phyloP scores from a whole-genome alignment of 768 basidiomycete genomes.

The Leucosporidium scottii region DNA sequence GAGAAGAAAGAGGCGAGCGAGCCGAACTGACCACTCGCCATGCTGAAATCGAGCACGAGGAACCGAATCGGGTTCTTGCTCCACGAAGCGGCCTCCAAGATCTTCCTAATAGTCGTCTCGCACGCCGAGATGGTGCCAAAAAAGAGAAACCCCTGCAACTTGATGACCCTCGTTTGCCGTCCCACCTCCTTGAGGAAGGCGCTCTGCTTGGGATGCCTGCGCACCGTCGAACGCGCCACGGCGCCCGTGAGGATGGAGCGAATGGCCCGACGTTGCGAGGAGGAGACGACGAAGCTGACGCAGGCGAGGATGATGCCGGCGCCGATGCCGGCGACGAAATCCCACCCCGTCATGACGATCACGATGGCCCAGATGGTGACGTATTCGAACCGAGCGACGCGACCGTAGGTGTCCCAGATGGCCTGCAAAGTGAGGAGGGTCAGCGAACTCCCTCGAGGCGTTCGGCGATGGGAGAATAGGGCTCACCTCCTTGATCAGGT shows the following conservation, averaged over 20 bases:
- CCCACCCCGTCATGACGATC: slow-evolving; percentile 82
- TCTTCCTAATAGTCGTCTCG: slow-evolving; percentile 72
- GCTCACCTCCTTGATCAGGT: slow-evolving; percentile 73
- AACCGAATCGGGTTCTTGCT: slow-evolving; percentile 72
- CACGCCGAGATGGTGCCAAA: slow-evolving; percentile 88
- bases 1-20: no score
- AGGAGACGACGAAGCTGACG: slow-evolving; percentile 96
- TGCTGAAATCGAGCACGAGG: slow-evolving; percentile 75
- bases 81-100: slow-evolving; percentile 68
- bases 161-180: slow-evolving; percentile 78
- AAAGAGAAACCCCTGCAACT: slow-evolving; percentile 85
- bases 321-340: slow-evolving; percentile 87
- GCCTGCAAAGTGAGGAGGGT: slow-evolving; percentile 45
- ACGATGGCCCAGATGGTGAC: slow-evolving; percentile 46
- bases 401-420: slow-evolving; percentile 86
- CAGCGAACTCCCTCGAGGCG: not conserved
- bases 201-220: slow-evolving; percentile 68
- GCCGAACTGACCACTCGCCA: slow-evolving; percentile 48
- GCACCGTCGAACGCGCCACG: slow-evolving; percentile 79
- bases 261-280: slow-evolving; percentile 76
- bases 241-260: slow-evolving; percentile 69
- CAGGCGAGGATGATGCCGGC: slow-evolving; percentile 90
- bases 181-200: slow-evolving; percentile 71
- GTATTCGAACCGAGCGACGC: slow-evolving; percentile 64
- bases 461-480: not conserved